These are phyloP conservation scores for Phytophthora vignae DNA, from an alignment of 352 stramenopile species.

Conservation along the genomic window DNA sequence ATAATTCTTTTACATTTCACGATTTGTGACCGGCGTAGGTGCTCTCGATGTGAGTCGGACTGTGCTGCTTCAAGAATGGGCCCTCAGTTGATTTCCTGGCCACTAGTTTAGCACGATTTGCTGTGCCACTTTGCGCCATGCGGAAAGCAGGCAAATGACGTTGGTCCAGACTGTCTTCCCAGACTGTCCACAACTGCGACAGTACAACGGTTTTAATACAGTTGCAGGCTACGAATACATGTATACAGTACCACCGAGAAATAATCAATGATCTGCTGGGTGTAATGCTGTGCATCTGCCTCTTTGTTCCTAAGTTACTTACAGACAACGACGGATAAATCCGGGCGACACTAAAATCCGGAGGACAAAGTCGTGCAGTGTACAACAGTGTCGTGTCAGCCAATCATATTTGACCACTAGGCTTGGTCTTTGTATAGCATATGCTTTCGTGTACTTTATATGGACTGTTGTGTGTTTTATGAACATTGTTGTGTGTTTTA, in stretches of 20 bases:
- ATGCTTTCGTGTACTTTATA: too few relatives aligned
- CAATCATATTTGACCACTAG: too few relatives aligned
- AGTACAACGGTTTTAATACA: background rate
- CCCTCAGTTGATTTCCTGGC: background rate
- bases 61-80: background rate
- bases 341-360: too few relatives aligned
- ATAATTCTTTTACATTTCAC: too few relatives aligned
- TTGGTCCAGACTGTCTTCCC: background rate
- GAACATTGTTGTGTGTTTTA: too few relatives aligned
- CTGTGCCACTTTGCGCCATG: background rate
- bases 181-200: background rate
- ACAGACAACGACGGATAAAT: too few relatives aligned
- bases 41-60: too few relatives aligned
- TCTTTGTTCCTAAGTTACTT: background rate
- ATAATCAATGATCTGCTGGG: background rate
- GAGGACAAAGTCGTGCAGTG: too few relatives aligned
- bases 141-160: background rate
- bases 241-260: background rate
- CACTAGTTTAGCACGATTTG: background rate
- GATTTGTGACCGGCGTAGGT: too few relatives aligned
- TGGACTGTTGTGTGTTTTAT: too few relatives aligned
- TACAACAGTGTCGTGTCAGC: too few relatives aligned
- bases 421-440: too few relatives aligned
- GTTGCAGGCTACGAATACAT: background rate
- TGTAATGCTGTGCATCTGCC: background rate